Evolutionary conservation across 2,329 filamentous ascomycete species (phyloP).

Genomic region (Incumbomyces delicatus): DNA sequence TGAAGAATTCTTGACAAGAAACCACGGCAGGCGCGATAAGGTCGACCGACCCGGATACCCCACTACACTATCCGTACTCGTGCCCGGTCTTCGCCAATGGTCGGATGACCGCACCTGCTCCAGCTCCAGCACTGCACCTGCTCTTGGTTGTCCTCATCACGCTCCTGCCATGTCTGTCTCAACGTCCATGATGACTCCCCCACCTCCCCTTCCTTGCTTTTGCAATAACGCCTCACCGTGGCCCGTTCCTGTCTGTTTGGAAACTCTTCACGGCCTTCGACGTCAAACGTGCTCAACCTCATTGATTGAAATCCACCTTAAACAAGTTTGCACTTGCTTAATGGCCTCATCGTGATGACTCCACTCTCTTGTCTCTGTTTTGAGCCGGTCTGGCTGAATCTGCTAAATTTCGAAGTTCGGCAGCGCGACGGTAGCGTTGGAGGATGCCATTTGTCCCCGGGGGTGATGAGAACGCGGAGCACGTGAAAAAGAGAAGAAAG

Average conservation of each 20-base stretch:
- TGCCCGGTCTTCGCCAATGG: constrained; percentile 1
- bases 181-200: constrained; percentile 9
- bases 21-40: background rate
- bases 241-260: background rate
- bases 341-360: constrained; percentile 3
- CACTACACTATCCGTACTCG: background rate
- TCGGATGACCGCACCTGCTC: constrained; percentile 7
- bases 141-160: constrained; percentile 1
- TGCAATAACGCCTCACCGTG: background rate
- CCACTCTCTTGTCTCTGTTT: constrained; percentile 3
- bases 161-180: constrained; percentile 3
- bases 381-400: background rate
- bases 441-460: constrained; percentile 20
- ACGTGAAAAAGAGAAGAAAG: constrained; percentile 17
- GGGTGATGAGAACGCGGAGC: constrained; percentile 3
- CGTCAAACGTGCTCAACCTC: background rate
- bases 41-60: background rate
- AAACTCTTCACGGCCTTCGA: background rate
- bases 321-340: background rate
- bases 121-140: background rate
- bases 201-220: background rate
- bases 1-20: background rate
- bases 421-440: background rate
- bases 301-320: too few species aligned
- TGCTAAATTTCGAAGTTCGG: background rate